Evolutionary conservation across 176 grass and related monocot genomes (phyloP), one percentile per base, ranked within the genome.

Genomic region (Carex littledalei): DNA sequence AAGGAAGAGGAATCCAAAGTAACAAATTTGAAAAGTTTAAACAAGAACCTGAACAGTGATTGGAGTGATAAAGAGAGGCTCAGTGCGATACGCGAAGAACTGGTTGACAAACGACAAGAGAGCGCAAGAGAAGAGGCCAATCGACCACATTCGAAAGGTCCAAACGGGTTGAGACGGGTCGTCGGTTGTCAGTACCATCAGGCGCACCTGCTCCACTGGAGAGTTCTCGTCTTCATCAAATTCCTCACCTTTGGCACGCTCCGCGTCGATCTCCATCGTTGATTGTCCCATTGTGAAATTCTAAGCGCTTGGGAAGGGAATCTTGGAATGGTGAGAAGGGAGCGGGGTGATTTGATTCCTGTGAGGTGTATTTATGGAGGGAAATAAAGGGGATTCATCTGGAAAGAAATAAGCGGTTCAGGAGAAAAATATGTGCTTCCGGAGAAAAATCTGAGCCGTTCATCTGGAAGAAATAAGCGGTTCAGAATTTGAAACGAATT

Each of bases 131-230:
- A 88, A 3, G 21, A 90, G 22, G 50, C 92, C 92, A 41, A 94
- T 86, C 22, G 79, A 67, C 92, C 92, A 94, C 92, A 94, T 94
- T 18, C 92, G 90, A 84, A 94, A 94, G 31, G 92, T 94, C 92
- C 92, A 94, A 66, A 94, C 90, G 1, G 92, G 90, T 34, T 86
- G 67, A 39, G 86, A 32, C 8, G 92, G 90, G 86, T 94, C 92
- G 61, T 94, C 92, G 31, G 84, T 91, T n/a, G 86, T 90, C 60
- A 83, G 39, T 81, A 94, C 92, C 6, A 90, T 94, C 58, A 94
- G 86, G 39, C 90, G 86, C 37, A 94, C 92, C 84, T 94, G 47
- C 90, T 94, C 92, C 63, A 94, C 86, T 60, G 88, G 92, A 75
- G 84, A 88, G 50, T 84, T 79, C 0, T 92, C 92, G 6, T 90